Base-by-base conservation (phyloP, 2,329 filamentous ascomycete genomes). In the Helicocarpus griseus region DNA sequence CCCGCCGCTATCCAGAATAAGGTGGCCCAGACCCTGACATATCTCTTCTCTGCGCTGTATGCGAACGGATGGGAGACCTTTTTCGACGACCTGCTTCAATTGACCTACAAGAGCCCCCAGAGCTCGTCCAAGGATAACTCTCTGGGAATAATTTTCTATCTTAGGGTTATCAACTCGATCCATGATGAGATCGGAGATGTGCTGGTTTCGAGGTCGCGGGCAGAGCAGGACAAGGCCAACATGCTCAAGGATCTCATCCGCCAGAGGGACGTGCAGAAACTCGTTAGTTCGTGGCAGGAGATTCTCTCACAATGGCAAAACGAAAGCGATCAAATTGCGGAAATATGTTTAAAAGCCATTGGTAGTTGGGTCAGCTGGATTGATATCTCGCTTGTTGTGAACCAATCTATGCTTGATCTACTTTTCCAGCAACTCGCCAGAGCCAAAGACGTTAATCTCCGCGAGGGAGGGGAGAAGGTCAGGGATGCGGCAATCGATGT, bases 301-400 rank as follows among this genome's bases (percentile, higher is more conserved):
- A 85, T 98, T 41, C 77, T 98, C 51, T 77, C 81, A 9, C 81
- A 85, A 61, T 97, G 90, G 78, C 76, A 78, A 58, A 80, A 81
- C 51, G 78, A 82, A 52, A 81, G 86, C 58, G 83, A 89, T 63
- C 67, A 72, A 39, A 79, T 97, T 53, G 79, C 95, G 40, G 89
- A 96, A 67, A 83, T 94, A 77, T 90, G 87, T 60, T 77, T 98
- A 49, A 89, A 86, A 69, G 86, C 89, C n/a, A 82, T 98, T 58
- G 89, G 89, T 35, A 93, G 91, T 67, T 98, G 93, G 91, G 89
- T 95, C 54, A 94, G 89, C 77, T 98, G 93, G 93, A 95, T 94
- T 63, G 93, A 97, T 65, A 97, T 98, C 61, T 87, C 86, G 48
- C 76, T 98, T 52, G 83, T 98, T 41, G 88, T 98, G 61, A 95